Percentiles rank a stretch among this genome's conserved stretches.
These are phyloP conservation scores for Phanerochaete sordida DNA, from an alignment of 768 basidiomycete genomes.

Conservation along the genomic window DNA sequence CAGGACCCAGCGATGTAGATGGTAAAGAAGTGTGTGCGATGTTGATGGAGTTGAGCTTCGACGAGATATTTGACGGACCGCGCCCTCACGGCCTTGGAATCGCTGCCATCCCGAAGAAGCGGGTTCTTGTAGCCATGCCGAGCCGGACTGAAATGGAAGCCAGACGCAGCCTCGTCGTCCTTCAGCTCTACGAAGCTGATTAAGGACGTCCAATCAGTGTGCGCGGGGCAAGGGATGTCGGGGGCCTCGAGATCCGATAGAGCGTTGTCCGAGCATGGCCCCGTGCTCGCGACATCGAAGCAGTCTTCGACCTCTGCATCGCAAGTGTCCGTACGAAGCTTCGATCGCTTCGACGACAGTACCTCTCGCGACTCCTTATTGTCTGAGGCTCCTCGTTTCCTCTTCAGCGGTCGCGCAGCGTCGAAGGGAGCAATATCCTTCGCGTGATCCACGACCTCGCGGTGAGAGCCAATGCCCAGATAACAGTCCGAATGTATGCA, in stretches of 20 bases:
- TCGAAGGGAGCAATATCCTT: not conserved
- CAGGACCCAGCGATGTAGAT: not conserved
- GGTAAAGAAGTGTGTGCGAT: not conserved
- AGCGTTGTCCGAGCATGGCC: too few species aligned
- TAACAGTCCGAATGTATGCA: not conserved
- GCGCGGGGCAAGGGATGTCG: not conserved
- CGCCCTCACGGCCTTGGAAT: not conserved
- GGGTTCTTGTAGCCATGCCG: not conserved
- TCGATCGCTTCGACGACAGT: too few species aligned
- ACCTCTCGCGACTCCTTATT: too few species aligned
- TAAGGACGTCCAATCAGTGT: not conserved
- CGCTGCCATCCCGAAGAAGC: not conserved
- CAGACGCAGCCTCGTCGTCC: not conserved
- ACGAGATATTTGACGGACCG: not conserved
- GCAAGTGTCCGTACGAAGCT: not conserved
- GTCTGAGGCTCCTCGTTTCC: too few species aligned
- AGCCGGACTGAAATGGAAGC: not conserved
- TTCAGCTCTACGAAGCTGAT: not conserved
- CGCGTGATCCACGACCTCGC: not conserved
- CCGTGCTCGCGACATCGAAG: too few species aligned
- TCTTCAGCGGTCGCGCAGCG: not conserved
- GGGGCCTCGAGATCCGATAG: not conserved
- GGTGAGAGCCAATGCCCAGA: not conserved
- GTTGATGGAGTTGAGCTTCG: conserved; percentile 2
- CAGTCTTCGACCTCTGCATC: not conserved